Conservation (phyloP, 2,329 filamentous ascomycete genomes). For the Stenocarpella maydis region DNA sequence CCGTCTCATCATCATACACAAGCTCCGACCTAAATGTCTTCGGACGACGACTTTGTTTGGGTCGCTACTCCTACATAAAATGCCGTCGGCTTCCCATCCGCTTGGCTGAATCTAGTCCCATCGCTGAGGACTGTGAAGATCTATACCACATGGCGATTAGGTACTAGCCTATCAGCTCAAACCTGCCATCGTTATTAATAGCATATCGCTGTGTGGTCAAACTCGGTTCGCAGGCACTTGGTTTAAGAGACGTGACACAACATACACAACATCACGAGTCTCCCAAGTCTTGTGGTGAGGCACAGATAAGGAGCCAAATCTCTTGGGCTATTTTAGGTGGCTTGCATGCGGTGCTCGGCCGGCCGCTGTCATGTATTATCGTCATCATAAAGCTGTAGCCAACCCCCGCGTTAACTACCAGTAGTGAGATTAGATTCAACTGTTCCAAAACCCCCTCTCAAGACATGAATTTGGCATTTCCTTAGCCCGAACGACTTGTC, state of each 20-base stretch:
- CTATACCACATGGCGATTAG: too few relatives aligned
- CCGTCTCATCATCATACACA: slow-evolving; percentile 17
- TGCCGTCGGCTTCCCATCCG: neutral
- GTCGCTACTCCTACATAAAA: neutral
- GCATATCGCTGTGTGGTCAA: neutral
- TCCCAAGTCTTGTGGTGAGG: slow-evolving; percentile 7
- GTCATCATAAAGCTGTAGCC: neutral
- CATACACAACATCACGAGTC: neutral
- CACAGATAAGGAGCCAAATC: slow-evolving; percentile 6
- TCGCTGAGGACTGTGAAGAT: neutral
- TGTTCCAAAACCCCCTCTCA: too few relatives aligned
- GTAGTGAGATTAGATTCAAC: neutral
- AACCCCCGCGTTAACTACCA: neutral
- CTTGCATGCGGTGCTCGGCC: neutral
- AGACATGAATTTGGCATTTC: neutral
- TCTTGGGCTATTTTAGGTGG: neutral
- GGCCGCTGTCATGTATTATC: neutral
- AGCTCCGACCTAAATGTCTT: neutral
- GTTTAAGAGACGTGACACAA: neutral
- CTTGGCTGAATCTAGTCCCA: neutral
- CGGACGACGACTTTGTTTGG: neutral
- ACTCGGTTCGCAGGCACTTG: neutral
- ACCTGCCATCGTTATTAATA: neutral
- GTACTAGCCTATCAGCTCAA: neutral
- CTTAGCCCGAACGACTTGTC: too few relatives aligned